Evolutionary conservation across 2,329 filamentous ascomycete genomes (phyloP), one percentile per base, ranked within the genome.

Genomic region (Cytospora piceae): DNA sequence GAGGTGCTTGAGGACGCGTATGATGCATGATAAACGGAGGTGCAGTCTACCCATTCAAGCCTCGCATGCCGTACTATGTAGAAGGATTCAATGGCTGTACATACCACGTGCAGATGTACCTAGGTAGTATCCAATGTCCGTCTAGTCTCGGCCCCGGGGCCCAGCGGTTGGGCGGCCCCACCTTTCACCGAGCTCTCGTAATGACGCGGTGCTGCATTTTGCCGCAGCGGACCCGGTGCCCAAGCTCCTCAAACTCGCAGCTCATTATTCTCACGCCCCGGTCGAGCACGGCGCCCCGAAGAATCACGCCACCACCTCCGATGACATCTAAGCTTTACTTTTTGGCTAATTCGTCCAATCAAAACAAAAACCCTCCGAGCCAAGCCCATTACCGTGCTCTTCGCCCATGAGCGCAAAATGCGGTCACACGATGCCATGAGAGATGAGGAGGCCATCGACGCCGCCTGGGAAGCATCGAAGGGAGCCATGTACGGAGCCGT

Each of bases 391-490:
- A 17, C 7, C 39, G 12, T 20, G 29, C 37, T 17, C 37, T 3
- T 46, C 32, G 8, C 17, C 17, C 54, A 68, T 66, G 66, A 63
- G 56, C 34, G 29, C 52, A 71, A 56, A 49, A 82, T 87, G 80
- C 79, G 78, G 69, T 73, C 78, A 62, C 83, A 87, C 77, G 87
- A 85, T 71, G 83, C 81, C 68, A 78, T 90, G 73, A 85, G 85
- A 60, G 86, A 85, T 70, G 85, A 86, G 52, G 91, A 94, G 75
- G 87, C 89, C 58, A 85, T 85, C 69, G 81, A 85, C 64, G 91
- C 91, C 56, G 87, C 89, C 52, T 90, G 88, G 87, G 89, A 91
- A 72, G 91, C 90, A 42, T 83, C 83, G 3, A 83, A 83, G 68
- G 92, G 91, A 42, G 91, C 89, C 22, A 77, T 85, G 37, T 78